These are phyloP conservation scores for Balansia obtecta DNA, from an alignment of 2,329 filamentous ascomycete species.

Conservation along the genomic window DNA sequence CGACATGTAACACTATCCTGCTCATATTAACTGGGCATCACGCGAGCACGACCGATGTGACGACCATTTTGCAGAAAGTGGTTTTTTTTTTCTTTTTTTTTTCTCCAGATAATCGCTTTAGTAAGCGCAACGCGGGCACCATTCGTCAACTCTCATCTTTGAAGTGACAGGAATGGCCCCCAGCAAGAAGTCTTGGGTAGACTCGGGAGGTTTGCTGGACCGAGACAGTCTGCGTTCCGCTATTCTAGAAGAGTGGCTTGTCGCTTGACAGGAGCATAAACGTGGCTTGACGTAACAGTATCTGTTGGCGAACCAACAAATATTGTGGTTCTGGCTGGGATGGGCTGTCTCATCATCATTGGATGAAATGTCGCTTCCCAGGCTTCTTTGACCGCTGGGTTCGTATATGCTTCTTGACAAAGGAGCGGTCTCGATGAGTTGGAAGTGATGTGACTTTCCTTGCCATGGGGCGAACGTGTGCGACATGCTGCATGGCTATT, in stretches of 20 bases:
- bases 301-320: slow-evolving; percentile 32
- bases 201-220: slow-evolving; percentile 9
- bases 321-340: slow-evolving; percentile 24
- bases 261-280: slow-evolving; percentile 33
- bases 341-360: slow-evolving; percentile 27
- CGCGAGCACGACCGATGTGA: too few relatives aligned
- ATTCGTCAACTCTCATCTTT: neutral
- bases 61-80: too few relatives aligned
- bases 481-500: too few relatives aligned
- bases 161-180: slow-evolving; percentile 8
- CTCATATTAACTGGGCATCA: too few relatives aligned
- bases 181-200: slow-evolving; percentile 14
- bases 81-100: too few relatives aligned
- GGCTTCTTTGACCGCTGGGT: neutral
- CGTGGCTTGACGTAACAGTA: slow-evolving; percentile 36
- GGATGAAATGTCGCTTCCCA: too few relatives aligned
- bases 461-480: too few relatives aligned
- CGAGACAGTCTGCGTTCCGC: slow-evolving; percentile 13
- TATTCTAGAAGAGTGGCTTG: slow-evolving; percentile 16
- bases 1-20: too few relatives aligned
- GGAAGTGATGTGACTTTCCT: slow-evolving; percentile 5
- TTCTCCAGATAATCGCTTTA: neutral
- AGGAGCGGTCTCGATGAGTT: slow-evolving; percentile 5
- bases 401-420: slow-evolving; percentile 6
- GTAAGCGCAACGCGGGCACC: neutral